Conservation (phyloP, 106 monocot species). For the Vanilla planifolia region DNA sequence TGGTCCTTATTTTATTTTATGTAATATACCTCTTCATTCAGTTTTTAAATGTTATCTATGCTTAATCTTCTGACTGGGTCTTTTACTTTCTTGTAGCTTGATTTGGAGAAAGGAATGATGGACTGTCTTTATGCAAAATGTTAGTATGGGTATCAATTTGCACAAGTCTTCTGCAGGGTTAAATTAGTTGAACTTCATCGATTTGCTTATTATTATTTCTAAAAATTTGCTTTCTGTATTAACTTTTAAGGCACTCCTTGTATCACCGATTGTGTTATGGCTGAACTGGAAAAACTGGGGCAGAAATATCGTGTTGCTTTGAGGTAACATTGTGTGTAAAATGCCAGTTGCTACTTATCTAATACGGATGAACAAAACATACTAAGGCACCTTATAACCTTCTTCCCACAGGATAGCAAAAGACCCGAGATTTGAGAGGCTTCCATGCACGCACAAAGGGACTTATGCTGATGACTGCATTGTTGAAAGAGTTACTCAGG, state of each 20-base stretch:
- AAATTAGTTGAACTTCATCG: background rate
- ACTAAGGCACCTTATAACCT: background rate
- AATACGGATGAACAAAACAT: background rate
- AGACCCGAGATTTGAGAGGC: slow-evolving; percentile 92
- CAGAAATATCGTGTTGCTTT: slow-evolving; percentile 97
- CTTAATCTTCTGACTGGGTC: background rate
- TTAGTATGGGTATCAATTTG: slow-evolving; percentile 23
- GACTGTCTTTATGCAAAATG: slow-evolving; percentile 99
- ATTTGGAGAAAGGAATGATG: slow-evolving; percentile 97
- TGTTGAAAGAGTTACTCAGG: slow-evolving; percentile 93
- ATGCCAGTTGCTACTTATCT: background rate
- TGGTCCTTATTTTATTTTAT: background rate
- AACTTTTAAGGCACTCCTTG: slow-evolving; percentile 78
- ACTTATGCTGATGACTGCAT: slow-evolving; percentile 99
- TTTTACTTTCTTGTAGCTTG: slow-evolving; percentile 44
- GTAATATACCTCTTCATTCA: background rate
- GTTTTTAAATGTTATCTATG: background rate
- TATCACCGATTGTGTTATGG: slow-evolving; percentile 98
- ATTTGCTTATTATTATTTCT: background rate
- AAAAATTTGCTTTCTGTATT: background rate
- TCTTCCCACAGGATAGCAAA: slow-evolving; percentile 69
- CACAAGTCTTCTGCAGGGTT: background rate
- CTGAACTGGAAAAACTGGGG: slow-evolving; percentile 97
- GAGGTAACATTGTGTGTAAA: slow-evolving; percentile 35
- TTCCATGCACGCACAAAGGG: slow-evolving; percentile 96